Conservation (phyloP, 306 rosid genomes). For the Hippophae rhamnoides region DNA sequence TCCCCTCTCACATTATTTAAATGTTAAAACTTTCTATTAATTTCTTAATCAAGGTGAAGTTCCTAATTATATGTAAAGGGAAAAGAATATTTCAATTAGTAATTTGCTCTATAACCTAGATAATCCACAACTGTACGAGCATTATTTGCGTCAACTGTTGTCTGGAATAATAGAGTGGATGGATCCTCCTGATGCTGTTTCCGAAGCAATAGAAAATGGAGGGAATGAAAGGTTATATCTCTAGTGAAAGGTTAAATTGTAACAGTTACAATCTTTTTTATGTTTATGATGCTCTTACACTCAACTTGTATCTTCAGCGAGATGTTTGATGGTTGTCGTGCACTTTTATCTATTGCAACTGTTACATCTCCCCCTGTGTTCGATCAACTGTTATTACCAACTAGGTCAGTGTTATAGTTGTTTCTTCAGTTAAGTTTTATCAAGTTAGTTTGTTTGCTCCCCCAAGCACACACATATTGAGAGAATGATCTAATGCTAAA, state of each 20-base stretch:
- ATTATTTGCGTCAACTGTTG: constrained; percentile 68
- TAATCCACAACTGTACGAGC: constrained; percentile 64
- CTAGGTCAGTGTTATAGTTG: constrained; percentile 37
- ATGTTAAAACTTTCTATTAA: background rate
- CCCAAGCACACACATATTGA: too few relatives aligned
- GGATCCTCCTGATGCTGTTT: constrained; percentile 80
- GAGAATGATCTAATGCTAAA: too few relatives aligned
- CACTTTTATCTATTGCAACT: constrained; percentile 71
- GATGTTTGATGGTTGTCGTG: constrained; percentile 97
- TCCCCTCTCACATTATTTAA: too few relatives aligned
- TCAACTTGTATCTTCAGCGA: constrained; percentile 48
- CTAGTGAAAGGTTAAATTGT: constrained; percentile 10
- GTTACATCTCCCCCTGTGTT: constrained; percentile 61
- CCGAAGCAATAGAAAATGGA: constrained; percentile 68
- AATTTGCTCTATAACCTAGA: constrained; percentile 39
- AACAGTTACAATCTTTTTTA: background rate
- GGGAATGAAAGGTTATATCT: constrained; percentile 68
- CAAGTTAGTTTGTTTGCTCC: background rate
- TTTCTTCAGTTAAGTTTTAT: background rate
- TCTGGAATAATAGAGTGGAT: constrained; percentile 84
- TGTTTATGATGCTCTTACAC: constrained; percentile 14
- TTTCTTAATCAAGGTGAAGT: constrained; percentile 2
- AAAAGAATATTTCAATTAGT: constrained; percentile 18
- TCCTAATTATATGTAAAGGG: constrained; percentile 3
- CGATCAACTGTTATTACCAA: constrained; percentile 58